Evolutionary conservation across 1,284 basidiomycete genomes (phyloP).

Genomic region (Volvariella surrecta): DNA sequence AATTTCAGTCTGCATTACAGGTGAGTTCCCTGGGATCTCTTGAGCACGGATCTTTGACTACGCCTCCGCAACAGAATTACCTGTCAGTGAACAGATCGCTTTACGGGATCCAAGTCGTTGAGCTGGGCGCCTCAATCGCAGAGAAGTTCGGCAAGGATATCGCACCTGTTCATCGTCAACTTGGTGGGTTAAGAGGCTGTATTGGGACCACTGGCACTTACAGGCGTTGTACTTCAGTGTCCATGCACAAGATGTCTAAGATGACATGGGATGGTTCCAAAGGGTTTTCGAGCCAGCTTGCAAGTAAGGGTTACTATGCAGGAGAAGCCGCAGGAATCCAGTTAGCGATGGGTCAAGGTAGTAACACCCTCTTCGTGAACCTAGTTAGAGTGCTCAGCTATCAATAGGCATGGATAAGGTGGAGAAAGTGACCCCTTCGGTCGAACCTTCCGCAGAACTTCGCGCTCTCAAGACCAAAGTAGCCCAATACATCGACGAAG

Average conservation of each 20-base stretch:
- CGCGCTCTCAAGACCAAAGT: conserved; percentile 66
- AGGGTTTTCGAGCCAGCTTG: conserved; percentile 69
- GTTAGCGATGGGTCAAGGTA: conserved; percentile 48
- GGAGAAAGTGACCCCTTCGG: conserved; percentile 52
- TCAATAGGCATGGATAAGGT: conserved; percentile 42
- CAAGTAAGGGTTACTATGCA: conserved; percentile 78
- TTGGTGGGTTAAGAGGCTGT: conserved; percentile 38
- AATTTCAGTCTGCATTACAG: conserved; percentile 89
- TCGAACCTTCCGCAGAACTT: conserved; percentile 51
- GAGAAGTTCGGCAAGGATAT: conserved; percentile 78
- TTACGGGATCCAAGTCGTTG: conserved; percentile 63
- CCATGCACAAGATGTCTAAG: conserved; percentile 46
- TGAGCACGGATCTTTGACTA: not conserved
- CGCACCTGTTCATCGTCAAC: conserved; percentile 71
- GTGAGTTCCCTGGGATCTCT: conserved; percentile 26
- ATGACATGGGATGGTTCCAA: conserved; percentile 73
- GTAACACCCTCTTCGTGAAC: conserved; percentile 1
- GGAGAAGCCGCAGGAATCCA: conserved; percentile 83
- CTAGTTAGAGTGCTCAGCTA: conserved; percentile 7
- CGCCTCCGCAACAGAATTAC: conserved; percentile 55
- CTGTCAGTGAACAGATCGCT: conserved; percentile 65
- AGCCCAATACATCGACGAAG: conserved; percentile 55
- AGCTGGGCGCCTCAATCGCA: conserved; percentile 86
- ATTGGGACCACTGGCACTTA: not conserved
- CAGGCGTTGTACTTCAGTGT: conserved; percentile 32